A percentile compares a stretch with the other conserved stretches of the same genome.
Conservation (phyloP, 306 rosid genomes). For the Acacia confusa region DNA sequence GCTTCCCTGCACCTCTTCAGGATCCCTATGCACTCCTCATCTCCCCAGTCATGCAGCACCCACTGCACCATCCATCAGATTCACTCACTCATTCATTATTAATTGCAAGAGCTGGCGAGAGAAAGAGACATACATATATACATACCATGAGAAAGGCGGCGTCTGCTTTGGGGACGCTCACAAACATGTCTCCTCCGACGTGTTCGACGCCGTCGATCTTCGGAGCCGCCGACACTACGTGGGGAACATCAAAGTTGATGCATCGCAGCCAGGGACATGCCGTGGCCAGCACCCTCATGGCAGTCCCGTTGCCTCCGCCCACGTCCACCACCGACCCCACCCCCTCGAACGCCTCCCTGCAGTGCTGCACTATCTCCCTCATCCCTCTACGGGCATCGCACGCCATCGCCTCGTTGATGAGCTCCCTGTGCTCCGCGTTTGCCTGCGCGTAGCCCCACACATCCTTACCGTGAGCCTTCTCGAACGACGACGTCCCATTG, state of each 20-base stretch:
- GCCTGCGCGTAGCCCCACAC: conserved; percentile 43
- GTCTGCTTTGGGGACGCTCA: conserved; percentile 65
- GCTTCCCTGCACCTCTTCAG: conserved; percentile 58
- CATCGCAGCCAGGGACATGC: conserved; percentile 50
- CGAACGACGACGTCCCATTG: conserved; percentile 32
- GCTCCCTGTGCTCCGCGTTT: conserved; percentile 36
- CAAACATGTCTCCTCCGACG: conserved; percentile 71
- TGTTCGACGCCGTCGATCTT: conserved; percentile 35
- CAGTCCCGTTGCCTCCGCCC: conserved; percentile 73
- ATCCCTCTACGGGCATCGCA: conserved; percentile 40
- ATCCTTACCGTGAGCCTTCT: conserved; percentile 52
- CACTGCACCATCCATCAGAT: conserved; percentile 21
- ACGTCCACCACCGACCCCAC: conserved; percentile 61
- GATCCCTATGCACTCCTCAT: conserved; percentile 58
- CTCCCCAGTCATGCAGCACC: conserved; percentile 69
- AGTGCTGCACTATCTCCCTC: conserved; percentile 36
- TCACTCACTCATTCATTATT: neutral
- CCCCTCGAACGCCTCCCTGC: conserved; percentile 50
- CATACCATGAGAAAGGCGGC: conserved; percentile 58
- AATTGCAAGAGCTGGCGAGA: neutral
- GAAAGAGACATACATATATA: neutral
- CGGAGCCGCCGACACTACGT: conserved; percentile 47
- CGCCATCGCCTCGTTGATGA: conserved; percentile 74
- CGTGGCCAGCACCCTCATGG: conserved; percentile 33
- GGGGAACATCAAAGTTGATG: conserved; percentile 75